Percentiles rank a stretch among this genome's conserved stretches.
These are phyloP conservation scores for Gypsophila paniculata DNA, from an alignment of 179 eudicot genomes.

Conservation along the genomic window DNA sequence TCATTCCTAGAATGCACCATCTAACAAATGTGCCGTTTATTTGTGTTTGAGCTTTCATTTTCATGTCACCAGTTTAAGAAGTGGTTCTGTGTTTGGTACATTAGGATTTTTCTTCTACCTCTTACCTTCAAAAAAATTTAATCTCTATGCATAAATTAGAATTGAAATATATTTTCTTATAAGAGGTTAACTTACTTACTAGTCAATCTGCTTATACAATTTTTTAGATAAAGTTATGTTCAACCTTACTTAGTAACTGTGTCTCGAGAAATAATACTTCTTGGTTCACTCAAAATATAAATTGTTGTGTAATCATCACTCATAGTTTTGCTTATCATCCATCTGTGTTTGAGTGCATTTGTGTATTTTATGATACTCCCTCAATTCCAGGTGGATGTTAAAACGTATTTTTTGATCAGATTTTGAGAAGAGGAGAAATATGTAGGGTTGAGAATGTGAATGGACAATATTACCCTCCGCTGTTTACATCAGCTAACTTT, in stretches of 20 bases:
- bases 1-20: not conserved
- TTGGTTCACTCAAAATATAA: not conserved
- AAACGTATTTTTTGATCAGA: too few species aligned
- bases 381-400: too few species aligned
- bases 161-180: not conserved
- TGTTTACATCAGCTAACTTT: too few species aligned
- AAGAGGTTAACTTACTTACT: not conserved
- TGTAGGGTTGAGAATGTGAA: too few species aligned
- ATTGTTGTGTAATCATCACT: not conserved
- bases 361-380: not conserved
- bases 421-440: too few species aligned
- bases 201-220: not conserved
- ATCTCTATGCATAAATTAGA: not conserved
- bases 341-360: slow-evolving; percentile 7
- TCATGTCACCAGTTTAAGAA: not conserved
- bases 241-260: too few species aligned
- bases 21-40: not conserved
- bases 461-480: too few species aligned
- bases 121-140: not conserved
- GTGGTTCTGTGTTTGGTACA: not conserved
- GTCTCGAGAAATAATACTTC: too few species aligned
- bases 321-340: not conserved
- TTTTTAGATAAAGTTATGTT: too few species aligned
- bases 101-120: not conserved
- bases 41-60: not conserved